phyloP scores from a whole-genome alignment of 345 rosid genomes.

The Bruguiera parviflora region DNA sequence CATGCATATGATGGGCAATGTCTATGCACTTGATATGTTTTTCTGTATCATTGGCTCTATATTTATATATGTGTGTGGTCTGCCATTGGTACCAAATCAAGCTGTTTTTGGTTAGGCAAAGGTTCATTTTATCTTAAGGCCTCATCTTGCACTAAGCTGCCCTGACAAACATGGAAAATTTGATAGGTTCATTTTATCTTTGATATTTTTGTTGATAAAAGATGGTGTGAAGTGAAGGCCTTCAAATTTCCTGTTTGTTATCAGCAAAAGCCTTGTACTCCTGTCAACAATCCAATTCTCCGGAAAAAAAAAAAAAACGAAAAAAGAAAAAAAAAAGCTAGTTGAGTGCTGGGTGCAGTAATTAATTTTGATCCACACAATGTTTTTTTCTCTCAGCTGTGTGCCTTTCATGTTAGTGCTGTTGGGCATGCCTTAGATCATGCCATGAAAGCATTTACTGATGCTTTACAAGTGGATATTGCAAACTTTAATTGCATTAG shows the following conservation, averaged over 20 bases:
- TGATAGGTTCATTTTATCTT: too few species aligned
- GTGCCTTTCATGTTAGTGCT: not conserved
- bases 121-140: too few species aligned
- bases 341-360: not conserved
- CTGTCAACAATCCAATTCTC: not conserved
- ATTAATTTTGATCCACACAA: too few species aligned
- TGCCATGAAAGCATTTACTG: not conserved
- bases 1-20: not conserved
- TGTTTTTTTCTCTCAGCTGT: not conserved
- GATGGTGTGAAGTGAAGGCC: too few species aligned
- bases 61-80: not conserved
- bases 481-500: constrained; percentile 2
- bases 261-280: not conserved
- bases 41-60: not conserved
- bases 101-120: too few species aligned
- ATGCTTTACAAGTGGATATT: not conserved
- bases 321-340: not conserved
- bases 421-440: not conserved
- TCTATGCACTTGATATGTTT: not conserved
- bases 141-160: too few species aligned
- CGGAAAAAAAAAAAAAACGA: too few species aligned
- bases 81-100: too few species aligned
- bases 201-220: too few species aligned
- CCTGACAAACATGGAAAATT: too few species aligned
- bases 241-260: not conserved